Evolutionary conservation across 495 filamentous ascomycete species (phyloP).

Genomic region (Annulohypoxylon stygium): DNA sequence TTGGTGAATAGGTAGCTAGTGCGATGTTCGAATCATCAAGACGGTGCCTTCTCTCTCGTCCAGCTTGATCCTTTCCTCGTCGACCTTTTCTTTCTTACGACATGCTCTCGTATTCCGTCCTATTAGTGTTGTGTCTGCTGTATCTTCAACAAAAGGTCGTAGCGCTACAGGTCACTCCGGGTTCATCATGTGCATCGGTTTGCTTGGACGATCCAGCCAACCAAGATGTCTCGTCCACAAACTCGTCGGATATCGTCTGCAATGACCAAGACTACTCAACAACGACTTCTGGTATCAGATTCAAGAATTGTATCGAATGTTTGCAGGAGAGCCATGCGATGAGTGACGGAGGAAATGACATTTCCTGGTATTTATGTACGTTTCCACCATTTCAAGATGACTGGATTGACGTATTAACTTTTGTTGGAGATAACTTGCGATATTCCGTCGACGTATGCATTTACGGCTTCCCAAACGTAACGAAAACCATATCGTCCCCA

Average conservation of each 20-base stretch:
- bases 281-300: conserved; percentile 61
- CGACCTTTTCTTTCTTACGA: conserved; percentile 9
- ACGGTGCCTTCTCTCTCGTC: conserved; percentile 21
- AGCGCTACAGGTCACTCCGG: conserved; percentile 55
- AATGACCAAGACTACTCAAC: conserved; percentile 62
- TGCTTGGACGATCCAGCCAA: conserved; percentile 56
- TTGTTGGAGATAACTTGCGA: conserved; percentile 55
- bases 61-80: conserved; percentile 16
- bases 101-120: conserved; percentile 34
- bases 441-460: conserved; percentile 59
- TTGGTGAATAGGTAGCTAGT: conserved; percentile 19
- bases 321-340: conserved; percentile 67
- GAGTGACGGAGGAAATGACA: conserved; percentile 65
- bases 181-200: conserved; percentile 66
- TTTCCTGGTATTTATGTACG: conserved; percentile 70
- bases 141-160: background rate
- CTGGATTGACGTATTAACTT: conserved; percentile 11
- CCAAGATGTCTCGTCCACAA: conserved; percentile 38
- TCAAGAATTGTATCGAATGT: conserved; percentile 71
- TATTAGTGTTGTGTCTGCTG: conserved; percentile 22
- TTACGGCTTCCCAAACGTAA: conserved; percentile 50
- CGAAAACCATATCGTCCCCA: conserved; percentile 48
- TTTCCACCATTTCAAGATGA: background rate
- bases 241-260: conserved; percentile 67
- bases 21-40: conserved; percentile 36